These are phyloP conservation scores for Cordyceps cateniannulata DNA, from an alignment of 2,329 filamentous ascomycete species.

Conservation along the genomic window DNA sequence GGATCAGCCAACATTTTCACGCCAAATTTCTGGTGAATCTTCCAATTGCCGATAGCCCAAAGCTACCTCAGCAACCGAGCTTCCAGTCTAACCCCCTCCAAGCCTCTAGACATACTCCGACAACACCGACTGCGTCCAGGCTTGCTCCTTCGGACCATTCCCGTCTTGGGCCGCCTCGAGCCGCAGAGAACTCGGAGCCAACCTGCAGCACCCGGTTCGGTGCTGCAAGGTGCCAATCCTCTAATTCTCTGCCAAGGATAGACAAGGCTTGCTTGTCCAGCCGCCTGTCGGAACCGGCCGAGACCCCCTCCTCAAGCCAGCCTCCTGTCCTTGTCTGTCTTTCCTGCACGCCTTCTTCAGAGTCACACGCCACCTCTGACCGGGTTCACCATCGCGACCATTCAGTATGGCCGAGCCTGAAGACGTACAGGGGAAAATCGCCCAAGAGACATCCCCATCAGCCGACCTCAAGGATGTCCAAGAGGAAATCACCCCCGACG, in stretches of 20 bases:
- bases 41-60: not conserved
- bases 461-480: no score
- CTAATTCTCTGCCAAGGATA: no score
- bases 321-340: not conserved
- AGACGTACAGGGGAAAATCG: constrained; percentile 53
- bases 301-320: not conserved
- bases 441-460: constrained; percentile 44
- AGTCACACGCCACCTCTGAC: not conserved
- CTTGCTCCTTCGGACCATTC: not conserved
- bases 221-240: no score
- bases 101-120: not conserved
- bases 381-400: not conserved
- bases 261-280: no score
- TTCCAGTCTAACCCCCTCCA: not conserved
- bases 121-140: not conserved
- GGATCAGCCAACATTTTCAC: not conserved
- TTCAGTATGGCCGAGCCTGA: constrained; percentile 38
- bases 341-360: not conserved
- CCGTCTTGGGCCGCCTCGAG: not conserved
- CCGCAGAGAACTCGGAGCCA: not conserved
- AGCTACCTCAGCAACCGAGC: not conserved
- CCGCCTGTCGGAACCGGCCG: constrained; percentile 2
- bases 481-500: constrained; percentile 27
- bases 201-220: not conserved
- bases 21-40: not conserved